These are phyloP conservation scores for Cercospora berteroae DNA, from an alignment of 2,329 filamentous ascomycete species.

Conservation along the genomic window DNA sequence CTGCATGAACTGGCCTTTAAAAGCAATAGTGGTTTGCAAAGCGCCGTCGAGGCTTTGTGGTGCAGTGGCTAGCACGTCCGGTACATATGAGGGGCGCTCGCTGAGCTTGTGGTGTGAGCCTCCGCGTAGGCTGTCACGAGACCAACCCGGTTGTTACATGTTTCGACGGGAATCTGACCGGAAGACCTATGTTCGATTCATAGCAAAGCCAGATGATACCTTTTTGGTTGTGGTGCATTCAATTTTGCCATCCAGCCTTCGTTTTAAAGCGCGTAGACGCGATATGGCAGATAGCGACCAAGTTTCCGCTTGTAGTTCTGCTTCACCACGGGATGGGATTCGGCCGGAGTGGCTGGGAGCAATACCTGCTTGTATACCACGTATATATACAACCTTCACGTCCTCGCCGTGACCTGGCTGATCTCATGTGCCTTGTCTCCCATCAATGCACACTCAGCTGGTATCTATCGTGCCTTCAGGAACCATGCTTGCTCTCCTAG, in stretches of 20 bases:
- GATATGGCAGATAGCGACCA: not conserved
- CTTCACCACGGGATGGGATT: not conserved
- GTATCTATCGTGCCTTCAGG: not conserved
- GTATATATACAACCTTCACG: constrained; percentile 9
- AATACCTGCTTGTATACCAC: constrained; percentile 17
- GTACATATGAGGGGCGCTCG: not conserved
- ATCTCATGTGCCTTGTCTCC: constrained; percentile 1
- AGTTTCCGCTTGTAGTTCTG: not conserved
- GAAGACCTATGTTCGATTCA: not conserved
- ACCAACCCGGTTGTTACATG: not conserved
- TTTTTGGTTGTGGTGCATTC: not conserved
- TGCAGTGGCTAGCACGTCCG: not conserved
- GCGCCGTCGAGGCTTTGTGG: not conserved
- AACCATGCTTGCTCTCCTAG: constrained; percentile 1
- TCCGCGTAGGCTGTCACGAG: not conserved
- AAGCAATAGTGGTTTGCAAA: too few species aligned
- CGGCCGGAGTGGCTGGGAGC: not conserved
- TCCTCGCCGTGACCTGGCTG: not conserved
- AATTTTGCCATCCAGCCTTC: not conserved
- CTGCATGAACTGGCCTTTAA: too few species aligned
- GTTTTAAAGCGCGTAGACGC: not conserved
- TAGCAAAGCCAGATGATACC: not conserved
- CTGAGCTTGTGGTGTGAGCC: not conserved
- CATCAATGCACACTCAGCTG: not conserved
- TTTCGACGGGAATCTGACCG: not conserved